Evolutionary conservation across 257 asterid species (phyloP), one percentile per base, ranked within the genome.

Genomic region (Solanum neorickii): DNA sequence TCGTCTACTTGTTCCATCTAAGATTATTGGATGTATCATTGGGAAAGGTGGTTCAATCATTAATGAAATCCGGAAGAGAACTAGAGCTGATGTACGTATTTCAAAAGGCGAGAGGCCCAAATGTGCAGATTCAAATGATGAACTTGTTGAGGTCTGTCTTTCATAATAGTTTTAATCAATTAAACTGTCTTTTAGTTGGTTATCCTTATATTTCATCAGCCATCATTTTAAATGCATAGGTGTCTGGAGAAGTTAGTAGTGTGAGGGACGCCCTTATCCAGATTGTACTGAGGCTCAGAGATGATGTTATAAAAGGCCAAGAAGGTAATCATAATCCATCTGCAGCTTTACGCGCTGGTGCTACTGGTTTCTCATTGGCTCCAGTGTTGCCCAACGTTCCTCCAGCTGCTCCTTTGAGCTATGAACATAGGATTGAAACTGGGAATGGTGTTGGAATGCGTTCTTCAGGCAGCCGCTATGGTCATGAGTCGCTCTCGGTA

Each of bases 251-350:
- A 89, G 92, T 94, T 88, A 90, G 94, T 87, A 88, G 88, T 85
- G 89, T 97, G 82, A 95, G 98, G 91, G 98, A 97, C 89, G 98
- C 99, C 73, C 98, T 97, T 87, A 91, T 95, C 91, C 98, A 95
- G 91, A 94, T 97, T 88, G 92, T 94, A 87, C 85, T 95, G 92
- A 93, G 98, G 94, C 98, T 97, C 39, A 93, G 99, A 84, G 98
- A 94, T 85, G 98, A 95, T 90, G 95, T 94, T 74, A 88, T 97
- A 83, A 93, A 92, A 89, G 98, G 93, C 14, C 91, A 91, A 70
- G 98, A 93, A 88, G 98, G 94, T 18, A 87, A 77, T 73, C 94
- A 29, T 59, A 91, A 92, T 87, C 92, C 92, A 46, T 93, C 98
- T 90, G 91, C 91, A 88, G 94, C 95, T 74, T 74, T 92, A 60